Base-by-base conservation (phyloP, 2,329 filamentous ascomycete genomes). In the Claviceps purpurea region DNA sequence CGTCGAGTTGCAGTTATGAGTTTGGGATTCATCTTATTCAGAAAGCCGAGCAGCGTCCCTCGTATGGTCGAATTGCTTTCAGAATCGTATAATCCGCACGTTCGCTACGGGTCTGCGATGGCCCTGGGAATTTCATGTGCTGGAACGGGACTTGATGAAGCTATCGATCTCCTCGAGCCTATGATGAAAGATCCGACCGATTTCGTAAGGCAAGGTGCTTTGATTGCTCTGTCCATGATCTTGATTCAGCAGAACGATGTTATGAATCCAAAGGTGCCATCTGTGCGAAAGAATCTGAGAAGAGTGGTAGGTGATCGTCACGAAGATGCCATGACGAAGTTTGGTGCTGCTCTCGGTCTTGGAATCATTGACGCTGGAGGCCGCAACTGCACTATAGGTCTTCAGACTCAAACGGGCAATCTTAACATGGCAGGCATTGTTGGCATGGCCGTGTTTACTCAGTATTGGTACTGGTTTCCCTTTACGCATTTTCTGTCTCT, bases 381-480 rank as follows among this genome's bases (percentile, higher is more conserved):
- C 49, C 87, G 94, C 55, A 98, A 98, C 73, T 98, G 93, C 76
- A 96, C 93, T 18, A 97, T 98, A 60, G 91, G 91, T 34, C 78
- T 98, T 41, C 93, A 98, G 69, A 98, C 93, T 1, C 93, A 95
- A 70, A 96, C 91, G 0, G 94, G 94, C 57, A 98, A 96, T 66
- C 81, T 98, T 59, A 97, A 98, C 75, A 96, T 98, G 90, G 83
- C 90, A 18, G 94, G 89, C 56, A 95, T 98, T 59, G 90, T 98
- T 18, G 94, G 93, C 59, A 95, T 95, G 83, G 91, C 89, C 30
- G 87, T 98, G 51, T 98, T 98, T 71, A 95, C 90, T 8, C 93
- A 98, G 68, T 98, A 98, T 74, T 98, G 93, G 93, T 98, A 98
- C 74, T 98, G 93, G 93, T 98, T 98, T 80, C 93, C 93, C 55